Evolutionary conservation across 768 basidiomycete species (phyloP), one percentile per base, ranked within the genome.

Genomic region (Lentinula lateritia): DNA sequence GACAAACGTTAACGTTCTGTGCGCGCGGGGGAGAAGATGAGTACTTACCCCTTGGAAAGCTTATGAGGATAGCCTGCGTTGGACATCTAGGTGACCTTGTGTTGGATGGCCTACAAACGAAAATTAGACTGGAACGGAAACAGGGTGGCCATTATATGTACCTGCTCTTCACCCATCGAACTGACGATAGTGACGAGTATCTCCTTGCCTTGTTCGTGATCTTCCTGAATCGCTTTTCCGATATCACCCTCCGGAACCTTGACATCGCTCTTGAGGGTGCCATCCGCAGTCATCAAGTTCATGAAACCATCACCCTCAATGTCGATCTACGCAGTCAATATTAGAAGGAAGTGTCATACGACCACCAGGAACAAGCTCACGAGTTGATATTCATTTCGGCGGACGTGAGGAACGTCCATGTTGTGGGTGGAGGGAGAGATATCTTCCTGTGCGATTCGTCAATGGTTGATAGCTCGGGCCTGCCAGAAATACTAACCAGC

Each of bases 341-440:
- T 63, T 61, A 46, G 13, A 45, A 43, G 53, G 8, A 65, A 60
- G 48, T 58, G 63, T 23, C 50, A 56, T 63, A 1, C 28, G 8
- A 7, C 7, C 57, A 52, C 50, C n/a, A 32, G 28, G 28, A 28
- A 28, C 28, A 15, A 52, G 72, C 81, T 70, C 73, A 93, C 91
- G 72, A 99, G 88, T 70, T 89, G 83, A 83, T 88, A 98, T 86
- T 99, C 97, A 63, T 78, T 82, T 74, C 96, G 92, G 53, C 34
- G 64, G 73, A 99, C 94, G 78, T 97, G 92, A 75, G 96, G 96
- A 70, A 97, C 96, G 68, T 98, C 95, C 93, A 99, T 95, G 83
- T 99, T 99, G 86, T 99, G 97, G 74, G 96, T 99, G 72, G 94
- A 96, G 70, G 93, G 93, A 68, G 74, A 92, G 75, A 94, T 92